Evolutionary conservation across 495 filamentous ascomycete species (phyloP).

Genomic region (Neurospora cerealis): DNA sequence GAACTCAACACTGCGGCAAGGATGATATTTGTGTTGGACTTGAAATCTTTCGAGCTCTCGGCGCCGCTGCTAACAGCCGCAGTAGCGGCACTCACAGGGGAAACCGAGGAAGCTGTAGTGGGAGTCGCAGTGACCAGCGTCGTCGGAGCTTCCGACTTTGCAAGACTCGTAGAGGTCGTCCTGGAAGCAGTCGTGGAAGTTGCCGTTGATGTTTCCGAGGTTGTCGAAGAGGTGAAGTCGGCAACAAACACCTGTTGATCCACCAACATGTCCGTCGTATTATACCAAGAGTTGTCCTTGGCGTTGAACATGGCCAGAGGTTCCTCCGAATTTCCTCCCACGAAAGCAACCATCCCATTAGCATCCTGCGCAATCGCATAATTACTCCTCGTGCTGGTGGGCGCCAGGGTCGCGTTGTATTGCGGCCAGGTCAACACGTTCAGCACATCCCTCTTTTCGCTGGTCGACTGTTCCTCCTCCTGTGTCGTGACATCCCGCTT

Average conservation of each 20-base stretch:
- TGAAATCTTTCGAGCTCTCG: constrained; percentile 1
- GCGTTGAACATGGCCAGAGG: constrained; percentile 73
- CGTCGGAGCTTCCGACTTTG: constrained; percentile 24
- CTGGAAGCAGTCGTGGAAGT: constrained; percentile 20
- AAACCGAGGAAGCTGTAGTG: neutral
- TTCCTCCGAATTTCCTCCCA: constrained; percentile 58
- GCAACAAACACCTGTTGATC: constrained; percentile 26
- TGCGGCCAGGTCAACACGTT: constrained; percentile 57
- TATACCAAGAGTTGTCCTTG: constrained; percentile 68
- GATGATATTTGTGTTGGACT: constrained; percentile 33
- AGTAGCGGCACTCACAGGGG: neutral
- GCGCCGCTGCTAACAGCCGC: constrained; percentile 9
- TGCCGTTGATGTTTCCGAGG: constrained; percentile 29
- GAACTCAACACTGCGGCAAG: constrained; percentile 73
- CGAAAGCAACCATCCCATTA: constrained; percentile 62
- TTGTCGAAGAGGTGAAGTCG: constrained; percentile 26
- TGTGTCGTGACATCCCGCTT: constrained; percentile 4
- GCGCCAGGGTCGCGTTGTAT: constrained; percentile 68
- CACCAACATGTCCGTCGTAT: constrained; percentile 58
- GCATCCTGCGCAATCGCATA: constrained; percentile 38
- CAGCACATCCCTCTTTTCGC: constrained; percentile 20
- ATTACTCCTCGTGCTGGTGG: constrained; percentile 40
- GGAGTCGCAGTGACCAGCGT: constrained; percentile 22
- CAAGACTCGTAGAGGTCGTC: constrained; percentile 6
- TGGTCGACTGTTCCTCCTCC: constrained; percentile 24